Evolutionary conservation across 441 rosid genomes (phyloP).

Genomic region (Pelargonium australe): DNA sequence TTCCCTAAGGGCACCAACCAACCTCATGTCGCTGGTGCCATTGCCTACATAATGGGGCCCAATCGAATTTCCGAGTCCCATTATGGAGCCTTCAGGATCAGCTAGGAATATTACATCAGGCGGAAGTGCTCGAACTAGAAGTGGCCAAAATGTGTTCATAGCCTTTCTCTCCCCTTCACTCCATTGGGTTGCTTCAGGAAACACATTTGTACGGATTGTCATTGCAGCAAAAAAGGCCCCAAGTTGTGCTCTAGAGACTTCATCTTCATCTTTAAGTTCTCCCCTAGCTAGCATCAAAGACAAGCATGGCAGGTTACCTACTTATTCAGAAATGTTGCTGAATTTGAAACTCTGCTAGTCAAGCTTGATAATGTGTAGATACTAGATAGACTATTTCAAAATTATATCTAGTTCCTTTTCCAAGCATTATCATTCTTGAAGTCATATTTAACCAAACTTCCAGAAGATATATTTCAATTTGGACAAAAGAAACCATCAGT

Average conservation of each 20-base stretch:
- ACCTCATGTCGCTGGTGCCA: conserved; percentile 68
- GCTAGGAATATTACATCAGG: conserved; percentile 84
- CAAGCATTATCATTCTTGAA: neutral
- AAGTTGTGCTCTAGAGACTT: conserved; percentile 80
- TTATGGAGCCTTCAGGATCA: conserved; percentile 86
- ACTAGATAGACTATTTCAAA: neutral
- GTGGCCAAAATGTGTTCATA: conserved; percentile 72
- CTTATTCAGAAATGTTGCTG: neutral
- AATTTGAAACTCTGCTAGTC: neutral
- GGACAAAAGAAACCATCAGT: neutral
- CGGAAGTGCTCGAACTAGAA: conserved; percentile 57
- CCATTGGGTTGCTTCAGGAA: conserved; percentile 94
- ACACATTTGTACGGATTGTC: conserved; percentile 88
- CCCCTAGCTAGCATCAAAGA: conserved; percentile 52
- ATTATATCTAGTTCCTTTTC: neutral
- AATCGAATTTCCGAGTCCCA: conserved; percentile 64
- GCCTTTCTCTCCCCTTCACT: conserved; percentile 85
- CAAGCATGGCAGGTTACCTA: conserved; percentile 7
- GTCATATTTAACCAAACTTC: neutral
- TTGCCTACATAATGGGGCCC: conserved; percentile 76
- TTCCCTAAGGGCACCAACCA: conserved; percentile 92
- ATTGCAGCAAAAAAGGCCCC: conserved; percentile 92
- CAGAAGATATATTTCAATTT: neutral
- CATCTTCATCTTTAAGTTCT: conserved; percentile 59
- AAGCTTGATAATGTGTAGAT: neutral